phyloP scores from a whole-genome alignment of 2,329 filamentous ascomycete species.

The Ophiostoma sp. region DNA sequence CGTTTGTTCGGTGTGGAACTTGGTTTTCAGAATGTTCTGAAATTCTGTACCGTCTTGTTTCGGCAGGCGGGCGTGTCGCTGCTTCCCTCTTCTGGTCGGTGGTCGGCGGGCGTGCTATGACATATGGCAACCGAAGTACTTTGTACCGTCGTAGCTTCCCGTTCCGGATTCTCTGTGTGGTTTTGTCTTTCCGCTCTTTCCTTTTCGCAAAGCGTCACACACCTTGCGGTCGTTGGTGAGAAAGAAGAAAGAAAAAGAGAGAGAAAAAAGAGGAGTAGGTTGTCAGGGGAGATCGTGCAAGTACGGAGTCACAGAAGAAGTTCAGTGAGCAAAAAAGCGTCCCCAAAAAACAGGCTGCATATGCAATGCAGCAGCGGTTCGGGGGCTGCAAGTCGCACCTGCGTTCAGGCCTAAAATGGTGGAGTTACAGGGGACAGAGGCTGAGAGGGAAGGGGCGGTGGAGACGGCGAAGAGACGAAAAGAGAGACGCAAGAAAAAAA shows the following conservation, averaged over 20 bases:
- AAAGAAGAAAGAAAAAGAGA: neutral
- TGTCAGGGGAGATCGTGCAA: constrained; percentile 29
- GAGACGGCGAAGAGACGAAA: neutral
- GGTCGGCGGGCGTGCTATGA: constrained; percentile 4
- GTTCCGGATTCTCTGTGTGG: neutral
- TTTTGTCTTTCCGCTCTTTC: neutral
- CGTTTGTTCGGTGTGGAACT: neutral
- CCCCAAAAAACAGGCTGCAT: constrained; percentile 11
- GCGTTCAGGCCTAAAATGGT: constrained; percentile 7
- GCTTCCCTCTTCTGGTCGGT: constrained; percentile 15
- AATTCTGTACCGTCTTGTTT: constrained; percentile 7
- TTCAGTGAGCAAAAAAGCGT: neutral
- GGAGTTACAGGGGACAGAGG: neutral
- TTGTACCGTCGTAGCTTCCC: constrained; percentile 15
- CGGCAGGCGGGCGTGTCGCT: constrained; percentile 17
- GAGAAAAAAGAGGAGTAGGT: constrained; percentile 23
- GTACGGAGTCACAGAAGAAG: neutral
- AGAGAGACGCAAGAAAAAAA: neutral
- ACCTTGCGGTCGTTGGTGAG: constrained; percentile 3
- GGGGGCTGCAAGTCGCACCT: constrained; percentile 10
- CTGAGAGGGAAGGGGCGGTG: neutral
- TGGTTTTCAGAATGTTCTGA: neutral
- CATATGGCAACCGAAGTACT: constrained; percentile 6
- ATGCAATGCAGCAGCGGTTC: constrained; percentile 10
- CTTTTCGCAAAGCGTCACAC: neutral